Percentiles rank a stretch among this genome's conserved stretches.
These are phyloP conservation scores for Cyclotella sp. DNA, from an alignment of 108 stramenopile genomes.

Conservation along the genomic window DNA sequence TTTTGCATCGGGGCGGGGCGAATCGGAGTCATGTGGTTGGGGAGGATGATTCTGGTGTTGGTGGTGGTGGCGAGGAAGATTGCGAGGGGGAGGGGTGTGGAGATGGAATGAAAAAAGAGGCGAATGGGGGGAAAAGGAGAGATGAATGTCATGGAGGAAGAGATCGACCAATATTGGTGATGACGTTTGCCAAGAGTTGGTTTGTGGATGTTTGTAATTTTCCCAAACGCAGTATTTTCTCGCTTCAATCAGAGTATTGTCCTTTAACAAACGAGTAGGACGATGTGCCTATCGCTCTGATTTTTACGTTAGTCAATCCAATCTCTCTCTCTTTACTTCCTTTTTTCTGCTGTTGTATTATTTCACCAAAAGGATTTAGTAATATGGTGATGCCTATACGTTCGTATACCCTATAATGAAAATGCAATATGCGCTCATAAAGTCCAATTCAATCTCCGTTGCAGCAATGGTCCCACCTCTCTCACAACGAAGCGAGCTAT, in stretches of 20 bases:
- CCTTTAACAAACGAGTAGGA: too few species aligned
- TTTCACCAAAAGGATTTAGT: too few species aligned
- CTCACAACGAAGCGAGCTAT: too few species aligned
- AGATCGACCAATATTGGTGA: constrained; percentile 63
- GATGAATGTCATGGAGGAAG: constrained; percentile 7
- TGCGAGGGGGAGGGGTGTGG: neutral
- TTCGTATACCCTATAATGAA: too few species aligned
- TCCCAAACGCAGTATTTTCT: constrained; percentile 57
- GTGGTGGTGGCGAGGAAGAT: neutral
- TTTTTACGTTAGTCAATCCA: too few species aligned
- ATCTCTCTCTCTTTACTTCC: too few species aligned
- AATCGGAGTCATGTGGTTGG: constrained; percentile 46
- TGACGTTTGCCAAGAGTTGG: constrained; percentile 71
- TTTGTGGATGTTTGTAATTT: constrained; percentile 81
- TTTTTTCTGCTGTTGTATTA: too few species aligned
- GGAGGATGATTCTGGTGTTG: neutral
- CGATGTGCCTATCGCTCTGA: too few species aligned
- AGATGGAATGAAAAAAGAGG: neutral
- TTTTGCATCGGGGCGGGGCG: constrained; percentile 74
- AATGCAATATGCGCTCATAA: too few species aligned
- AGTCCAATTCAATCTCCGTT: too few species aligned
- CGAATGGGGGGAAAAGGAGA: neutral
- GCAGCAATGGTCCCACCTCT: too few species aligned
- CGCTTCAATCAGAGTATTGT: neutral
- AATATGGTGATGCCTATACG: too few species aligned